These are phyloP conservation scores for Scortechinia acanthostroma DNA, from an alignment of 2,329 filamentous ascomycete genomes.

Conservation along the genomic window DNA sequence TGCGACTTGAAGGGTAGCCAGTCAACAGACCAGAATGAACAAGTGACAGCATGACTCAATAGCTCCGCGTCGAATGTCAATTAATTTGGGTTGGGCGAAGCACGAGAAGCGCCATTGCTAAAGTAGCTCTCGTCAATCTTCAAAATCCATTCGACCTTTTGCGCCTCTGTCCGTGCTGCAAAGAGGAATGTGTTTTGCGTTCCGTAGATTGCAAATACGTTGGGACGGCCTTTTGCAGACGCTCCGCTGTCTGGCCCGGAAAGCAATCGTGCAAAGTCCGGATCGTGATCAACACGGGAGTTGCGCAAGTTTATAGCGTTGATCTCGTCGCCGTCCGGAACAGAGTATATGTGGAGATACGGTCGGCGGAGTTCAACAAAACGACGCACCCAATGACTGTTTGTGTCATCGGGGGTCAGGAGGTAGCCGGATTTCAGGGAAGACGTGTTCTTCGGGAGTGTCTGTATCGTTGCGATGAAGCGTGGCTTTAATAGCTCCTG, in stretches of 20 bases:
- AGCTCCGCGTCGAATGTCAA: too few relatives aligned
- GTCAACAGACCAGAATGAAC: neutral
- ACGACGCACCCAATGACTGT: constrained; percentile 79
- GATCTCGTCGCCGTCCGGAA: constrained; percentile 81
- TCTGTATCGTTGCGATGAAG: constrained; percentile 70
- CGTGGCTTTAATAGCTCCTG: constrained; percentile 42
- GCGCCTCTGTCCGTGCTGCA: constrained; percentile 77
- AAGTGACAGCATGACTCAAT: neutral
- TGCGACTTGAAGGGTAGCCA: neutral
- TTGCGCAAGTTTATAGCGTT: constrained; percentile 83
- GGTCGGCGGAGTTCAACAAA: constrained; percentile 88
- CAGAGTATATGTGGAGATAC: constrained; percentile 84
- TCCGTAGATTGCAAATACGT: constrained; percentile 90
- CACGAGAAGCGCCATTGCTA: neutral
- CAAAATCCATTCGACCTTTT: constrained; percentile 96
- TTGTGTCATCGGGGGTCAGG: constrained; percentile 74
- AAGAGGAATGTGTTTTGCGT: constrained; percentile 94
- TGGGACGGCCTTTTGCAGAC: constrained; percentile 33
- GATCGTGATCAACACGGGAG: constrained; percentile 84
- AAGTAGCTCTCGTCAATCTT: constrained; percentile 73
- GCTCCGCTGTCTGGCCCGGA: constrained; percentile 29
- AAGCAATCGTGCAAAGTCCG: constrained; percentile 75
- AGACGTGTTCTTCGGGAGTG: constrained; percentile 72
- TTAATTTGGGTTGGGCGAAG: too few relatives aligned
- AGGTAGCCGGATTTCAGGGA: constrained; percentile 84